Evolutionary conservation across 208 protist species (phyloP).

Genomic region (Wallacemonas sp.): DNA sequence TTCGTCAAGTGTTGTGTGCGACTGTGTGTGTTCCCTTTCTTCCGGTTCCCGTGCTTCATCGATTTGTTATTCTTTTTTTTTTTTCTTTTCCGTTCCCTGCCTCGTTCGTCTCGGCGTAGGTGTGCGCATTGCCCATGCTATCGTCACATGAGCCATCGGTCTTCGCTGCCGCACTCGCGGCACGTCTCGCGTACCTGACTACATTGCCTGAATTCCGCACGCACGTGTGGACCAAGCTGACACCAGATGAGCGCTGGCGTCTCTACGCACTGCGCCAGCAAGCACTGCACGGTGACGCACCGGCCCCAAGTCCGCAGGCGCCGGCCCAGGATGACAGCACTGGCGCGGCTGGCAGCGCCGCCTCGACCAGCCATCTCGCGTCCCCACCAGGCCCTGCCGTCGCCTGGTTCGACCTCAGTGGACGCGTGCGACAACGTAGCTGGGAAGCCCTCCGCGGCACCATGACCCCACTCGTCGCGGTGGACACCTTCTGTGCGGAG

Average conservation of each 20-base stretch:
- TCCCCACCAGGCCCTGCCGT: too few relatives aligned
- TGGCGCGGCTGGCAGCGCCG: too few relatives aligned
- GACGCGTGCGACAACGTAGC: conserved; percentile 29
- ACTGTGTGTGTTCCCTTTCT: neutral
- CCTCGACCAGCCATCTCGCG: too few relatives aligned
- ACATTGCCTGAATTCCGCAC: conserved; percentile 23
- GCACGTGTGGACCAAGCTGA: conserved; percentile 38
- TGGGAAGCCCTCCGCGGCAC: conserved; percentile 57
- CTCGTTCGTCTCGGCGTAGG: too few relatives aligned
- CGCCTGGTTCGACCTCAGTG: conserved; percentile 68
- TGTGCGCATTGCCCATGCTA: neutral
- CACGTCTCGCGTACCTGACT: conserved; percentile 40
- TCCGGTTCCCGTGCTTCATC: neutral
- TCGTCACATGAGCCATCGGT: conserved; percentile 4
- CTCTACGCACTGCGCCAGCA: conserved; percentile 69
- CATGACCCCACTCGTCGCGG: conserved; percentile 60
- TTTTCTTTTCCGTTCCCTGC: conserved; percentile 1
- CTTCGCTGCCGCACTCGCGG: conserved; percentile 15
- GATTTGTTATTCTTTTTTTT: conserved; percentile 10
- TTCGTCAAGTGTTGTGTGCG: conserved; percentile 1
- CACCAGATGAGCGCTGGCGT: conserved; percentile 30
- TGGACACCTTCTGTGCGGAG: conserved; percentile 68
- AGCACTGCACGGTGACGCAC: conserved; percentile 70
- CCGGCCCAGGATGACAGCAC: too few relatives aligned
- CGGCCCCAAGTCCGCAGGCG: too few relatives aligned